phyloP scores from a whole-genome alignment of 2,329 filamentous ascomycete species.

The Stachybotrys elegans region DNA sequence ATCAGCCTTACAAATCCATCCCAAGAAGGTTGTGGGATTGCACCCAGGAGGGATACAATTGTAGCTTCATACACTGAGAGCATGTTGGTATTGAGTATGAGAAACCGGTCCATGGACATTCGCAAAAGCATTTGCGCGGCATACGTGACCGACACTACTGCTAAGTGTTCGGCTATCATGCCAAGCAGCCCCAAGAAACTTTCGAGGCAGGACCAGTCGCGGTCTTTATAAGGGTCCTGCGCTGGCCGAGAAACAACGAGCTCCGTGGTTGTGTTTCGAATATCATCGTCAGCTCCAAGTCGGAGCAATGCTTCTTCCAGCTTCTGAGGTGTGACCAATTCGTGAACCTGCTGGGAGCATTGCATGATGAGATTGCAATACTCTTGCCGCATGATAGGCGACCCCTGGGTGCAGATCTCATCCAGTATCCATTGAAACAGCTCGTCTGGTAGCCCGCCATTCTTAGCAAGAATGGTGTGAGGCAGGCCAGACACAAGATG shows the following conservation, averaged over 20 bases:
- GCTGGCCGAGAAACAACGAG: slow-evolving; percentile 14
- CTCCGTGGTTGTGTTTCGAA: slow-evolving; percentile 23
- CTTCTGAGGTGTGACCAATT: slow-evolving; percentile 38
- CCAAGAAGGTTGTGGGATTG: slow-evolving; percentile 33
- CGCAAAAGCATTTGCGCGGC: slow-evolving; percentile 45
- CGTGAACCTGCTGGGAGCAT: slow-evolving; percentile 36
- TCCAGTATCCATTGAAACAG: slow-evolving; percentile 62
- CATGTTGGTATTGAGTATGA: slow-evolving; percentile 38
- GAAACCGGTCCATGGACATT: slow-evolving; percentile 48
- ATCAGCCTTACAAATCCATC: slow-evolving; percentile 35
- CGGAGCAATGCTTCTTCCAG: slow-evolving; percentile 50
- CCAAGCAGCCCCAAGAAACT: slow-evolving; percentile 39
- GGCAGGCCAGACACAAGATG: slow-evolving; percentile 59
- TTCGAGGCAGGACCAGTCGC: slow-evolving; percentile 41
- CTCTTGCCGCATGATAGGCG: slow-evolving; percentile 50
- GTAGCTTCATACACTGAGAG: slow-evolving; percentile 34
- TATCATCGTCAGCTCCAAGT: slow-evolving; percentile 51
- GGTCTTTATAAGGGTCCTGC: slow-evolving; percentile 25
- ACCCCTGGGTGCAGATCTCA: slow-evolving; percentile 51
- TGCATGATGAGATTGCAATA: slow-evolving; percentile 53
- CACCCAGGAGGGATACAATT: slow-evolving; percentile 36
- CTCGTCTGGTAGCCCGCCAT: slow-evolving; percentile 50
- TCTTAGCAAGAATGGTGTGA: slow-evolving; percentile 38
- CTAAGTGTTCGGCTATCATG: slow-evolving; percentile 30
- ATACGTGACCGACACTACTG: slow-evolving; percentile 27